These are phyloP conservation scores for Apium graveolens DNA, from an alignment of 129 eudicot genomes.

Conservation along the genomic window DNA sequence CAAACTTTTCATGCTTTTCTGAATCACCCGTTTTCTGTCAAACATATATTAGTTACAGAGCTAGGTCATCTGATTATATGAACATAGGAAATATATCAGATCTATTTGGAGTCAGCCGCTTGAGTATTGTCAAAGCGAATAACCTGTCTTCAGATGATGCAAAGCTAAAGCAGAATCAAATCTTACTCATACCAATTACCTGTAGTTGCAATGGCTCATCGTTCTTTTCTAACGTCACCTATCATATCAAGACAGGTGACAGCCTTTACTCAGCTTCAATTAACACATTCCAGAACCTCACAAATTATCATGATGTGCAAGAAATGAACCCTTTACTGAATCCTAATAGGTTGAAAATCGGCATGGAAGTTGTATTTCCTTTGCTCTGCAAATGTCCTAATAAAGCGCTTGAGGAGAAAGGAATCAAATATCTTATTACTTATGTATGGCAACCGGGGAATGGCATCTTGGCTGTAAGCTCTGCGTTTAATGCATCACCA, in stretches of 20 bases:
- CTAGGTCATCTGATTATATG: constrained; percentile 32
- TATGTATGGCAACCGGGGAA: constrained; percentile 80
- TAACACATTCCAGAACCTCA: constrained; percentile 47
- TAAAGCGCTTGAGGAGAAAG: constrained; percentile 18
- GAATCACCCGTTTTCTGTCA: constrained; percentile 43
- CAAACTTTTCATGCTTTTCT: constrained; percentile 48
- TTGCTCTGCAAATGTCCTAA: constrained; percentile 66
- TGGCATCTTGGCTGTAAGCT: constrained; percentile 35
- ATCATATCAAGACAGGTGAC: constrained; percentile 43
- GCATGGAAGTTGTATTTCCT: constrained; percentile 52
- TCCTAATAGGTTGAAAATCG: constrained; percentile 48
- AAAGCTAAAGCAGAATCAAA: constrained; percentile 40
- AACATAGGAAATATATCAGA: constrained; percentile 48
- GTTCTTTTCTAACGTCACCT: constrained; percentile 45
- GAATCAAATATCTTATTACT: constrained; percentile 40
- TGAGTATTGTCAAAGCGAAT: constrained; percentile 40
- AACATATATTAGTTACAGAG: constrained; percentile 58
- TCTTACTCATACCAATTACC: constrained; percentile 52
- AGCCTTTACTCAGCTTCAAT: constrained; percentile 60
- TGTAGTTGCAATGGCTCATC: constrained; percentile 47
- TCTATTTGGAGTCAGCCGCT: constrained; percentile 52
- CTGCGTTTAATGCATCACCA: constrained; percentile 39
- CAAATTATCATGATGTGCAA: constrained; percentile 38
- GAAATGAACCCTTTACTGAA: constrained; percentile 56
- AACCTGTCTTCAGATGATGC: constrained; percentile 42